Conservation (phyloP, 2,329 filamentous ascomycete species). For the Pestalotiopsis sp. region DNA sequence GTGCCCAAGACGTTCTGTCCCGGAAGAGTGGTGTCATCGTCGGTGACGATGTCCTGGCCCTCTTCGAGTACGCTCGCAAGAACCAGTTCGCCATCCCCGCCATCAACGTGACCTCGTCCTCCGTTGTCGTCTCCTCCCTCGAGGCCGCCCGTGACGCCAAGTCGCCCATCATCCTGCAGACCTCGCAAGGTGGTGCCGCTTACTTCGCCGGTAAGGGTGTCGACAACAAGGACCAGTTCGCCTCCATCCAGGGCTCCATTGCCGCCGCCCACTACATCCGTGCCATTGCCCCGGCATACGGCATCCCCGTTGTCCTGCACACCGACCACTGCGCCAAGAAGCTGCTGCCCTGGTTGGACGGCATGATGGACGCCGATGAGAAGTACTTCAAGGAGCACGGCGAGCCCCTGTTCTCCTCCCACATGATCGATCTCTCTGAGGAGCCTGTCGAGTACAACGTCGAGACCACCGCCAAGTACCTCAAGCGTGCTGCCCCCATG, state of each 20-base stretch:
- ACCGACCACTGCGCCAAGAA: slow-evolving; percentile 99
- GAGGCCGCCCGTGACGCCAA: slow-evolving; percentile 94
- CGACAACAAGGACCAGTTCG: slow-evolving; percentile 78
- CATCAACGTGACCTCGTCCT: slow-evolving; percentile 93
- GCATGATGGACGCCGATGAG: slow-evolving; percentile 94
- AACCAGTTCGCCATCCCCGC: slow-evolving; percentile 88
- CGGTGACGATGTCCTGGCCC: slow-evolving; percentile 27
- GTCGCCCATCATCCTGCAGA: slow-evolving; percentile 89
- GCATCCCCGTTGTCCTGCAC: slow-evolving; percentile 89
- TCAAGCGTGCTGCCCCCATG: slow-evolving; percentile 92
- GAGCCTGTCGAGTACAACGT: slow-evolving; percentile 91
- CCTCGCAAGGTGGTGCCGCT: slow-evolving; percentile 90
- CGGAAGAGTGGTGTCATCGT: slow-evolving; percentile 30
- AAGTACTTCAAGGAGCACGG: slow-evolving; percentile 90
- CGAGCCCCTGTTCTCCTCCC: slow-evolving; percentile 90
- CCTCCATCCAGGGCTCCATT: slow-evolving; percentile 84
- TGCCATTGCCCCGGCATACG: slow-evolving; percentile 82
- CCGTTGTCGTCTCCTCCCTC: slow-evolving; percentile 81
- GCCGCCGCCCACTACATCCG: slow-evolving; percentile 95
- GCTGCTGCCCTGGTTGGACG: slow-evolving; percentile 96
- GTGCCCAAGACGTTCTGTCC: slow-evolving; percentile 19
- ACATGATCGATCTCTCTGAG: slow-evolving; percentile 99
- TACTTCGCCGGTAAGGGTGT: slow-evolving; percentile 93
- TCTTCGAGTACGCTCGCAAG: slow-evolving; percentile 86
- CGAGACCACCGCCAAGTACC: slow-evolving; percentile 86